Evolutionary conservation across 257 asterid genomes (phyloP).

Genomic region (Capsicum chinense): DNA sequence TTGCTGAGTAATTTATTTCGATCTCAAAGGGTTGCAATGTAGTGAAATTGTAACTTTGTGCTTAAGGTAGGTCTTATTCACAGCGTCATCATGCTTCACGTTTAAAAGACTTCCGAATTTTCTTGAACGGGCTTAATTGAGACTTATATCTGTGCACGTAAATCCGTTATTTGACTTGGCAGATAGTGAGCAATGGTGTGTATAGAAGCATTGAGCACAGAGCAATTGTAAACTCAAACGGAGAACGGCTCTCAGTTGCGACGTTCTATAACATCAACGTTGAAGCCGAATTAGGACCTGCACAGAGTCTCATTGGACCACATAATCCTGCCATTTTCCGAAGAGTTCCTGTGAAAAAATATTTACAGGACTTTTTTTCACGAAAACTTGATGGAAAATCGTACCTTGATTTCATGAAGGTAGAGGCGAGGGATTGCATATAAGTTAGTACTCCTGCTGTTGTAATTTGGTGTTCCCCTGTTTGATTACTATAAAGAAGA

Average conservation of each 20-base stretch:
- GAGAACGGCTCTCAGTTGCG: conserved; percentile 60
- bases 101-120: neutral
- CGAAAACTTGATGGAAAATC: conserved; percentile 53
- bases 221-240: conserved; percentile 50
- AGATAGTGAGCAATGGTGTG: conserved; percentile 61
- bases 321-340: conserved; percentile 49
- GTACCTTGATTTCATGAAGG: conserved; percentile 54
- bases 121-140: neutral
- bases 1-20: neutral
- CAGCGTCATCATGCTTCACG: neutral
- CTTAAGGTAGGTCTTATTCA: neutral
- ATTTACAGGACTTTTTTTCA: conserved; percentile 50
- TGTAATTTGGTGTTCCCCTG: neutral
- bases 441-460: neutral
- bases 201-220: conserved; percentile 63
- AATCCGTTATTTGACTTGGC: conserved; percentile 1
- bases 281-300: conserved; percentile 55
- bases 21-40: neutral
- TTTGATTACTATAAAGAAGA: neutral
- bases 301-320: conserved; percentile 45
- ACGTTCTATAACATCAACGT: conserved; percentile 50
- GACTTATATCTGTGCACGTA: neutral
- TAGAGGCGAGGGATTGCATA: conserved; percentile 12
- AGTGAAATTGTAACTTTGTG: neutral
- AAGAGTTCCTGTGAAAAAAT: conserved; percentile 38